Evolutionary conservation across 73 alveolate species (phyloP).

Genomic region (Paramecium primaurelia): DNA sequence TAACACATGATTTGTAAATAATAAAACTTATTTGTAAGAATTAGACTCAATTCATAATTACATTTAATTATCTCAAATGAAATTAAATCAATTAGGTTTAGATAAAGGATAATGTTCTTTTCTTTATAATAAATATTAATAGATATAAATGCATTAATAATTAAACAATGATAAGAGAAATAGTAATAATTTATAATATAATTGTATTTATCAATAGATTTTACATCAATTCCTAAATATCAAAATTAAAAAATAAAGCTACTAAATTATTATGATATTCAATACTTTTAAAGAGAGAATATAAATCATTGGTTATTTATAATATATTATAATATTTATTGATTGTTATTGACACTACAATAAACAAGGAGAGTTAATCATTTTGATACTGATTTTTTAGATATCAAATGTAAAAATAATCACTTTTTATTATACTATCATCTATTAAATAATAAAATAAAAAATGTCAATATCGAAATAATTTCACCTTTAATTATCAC

Average conservation of each 20-base stretch:
- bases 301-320: no score
- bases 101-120: no score
- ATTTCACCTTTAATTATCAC: neutral
- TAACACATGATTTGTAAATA: constrained; percentile 89
- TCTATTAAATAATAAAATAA: neutral
- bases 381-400: neutral
- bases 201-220: no score
- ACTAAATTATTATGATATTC: neutral
- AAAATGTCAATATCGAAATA: neutral
- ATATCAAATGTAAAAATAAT: neutral
- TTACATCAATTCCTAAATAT: no score
- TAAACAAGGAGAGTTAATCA: neutral
- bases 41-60: constrained; percentile 87
- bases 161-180: no score
- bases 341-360: neutral
- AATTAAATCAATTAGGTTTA: constrained; percentile 71
- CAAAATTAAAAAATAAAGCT: no score
- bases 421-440: neutral
- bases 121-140: no score
- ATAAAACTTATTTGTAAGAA: constrained; percentile 96
- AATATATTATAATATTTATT: no score
- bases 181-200: no score
- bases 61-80: neutral
- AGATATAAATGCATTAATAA: no score
- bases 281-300: neutral